Conservation (phyloP, 345 rosid species). For the Angophora floribunda region DNA sequence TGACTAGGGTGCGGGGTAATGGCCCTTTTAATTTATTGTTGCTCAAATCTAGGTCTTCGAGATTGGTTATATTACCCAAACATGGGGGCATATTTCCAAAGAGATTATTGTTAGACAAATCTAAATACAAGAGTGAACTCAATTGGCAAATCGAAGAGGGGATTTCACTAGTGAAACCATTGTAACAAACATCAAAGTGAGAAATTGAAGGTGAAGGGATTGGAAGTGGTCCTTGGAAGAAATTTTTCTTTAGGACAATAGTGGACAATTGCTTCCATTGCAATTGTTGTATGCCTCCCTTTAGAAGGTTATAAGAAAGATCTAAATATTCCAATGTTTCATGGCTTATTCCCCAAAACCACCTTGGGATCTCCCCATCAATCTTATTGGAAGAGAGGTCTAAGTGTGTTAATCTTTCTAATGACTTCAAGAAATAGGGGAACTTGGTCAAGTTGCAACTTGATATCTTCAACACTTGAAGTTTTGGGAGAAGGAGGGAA, state of each 20-base stretch:
- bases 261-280: not conserved
- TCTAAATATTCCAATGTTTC: not conserved
- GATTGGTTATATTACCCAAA: not conserved
- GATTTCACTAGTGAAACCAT: not conserved
- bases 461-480: too few species aligned
- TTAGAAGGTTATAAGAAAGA: not conserved
- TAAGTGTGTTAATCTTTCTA: too few species aligned
- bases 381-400: not conserved
- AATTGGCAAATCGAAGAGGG: not conserved
- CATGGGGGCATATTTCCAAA: not conserved
- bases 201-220: not conserved
- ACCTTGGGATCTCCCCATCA: not conserved
- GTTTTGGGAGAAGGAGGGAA: too few species aligned
- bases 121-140: not conserved
- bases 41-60: fast-evolving
- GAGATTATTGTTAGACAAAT: not conserved
- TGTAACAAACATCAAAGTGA: not conserved
- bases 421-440: not conserved
- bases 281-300: not conserved
- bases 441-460: not conserved
- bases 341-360: not conserved
- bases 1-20: not conserved
- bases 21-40: not conserved
- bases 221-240: not conserved
- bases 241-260: not conserved